A percentile compares a stretch with the other conserved stretches of the same genome.
These are phyloP conservation scores for Mariannaea sp. DNA, from an alignment of 2,329 filamentous ascomycete species.

Conservation along the genomic window DNA sequence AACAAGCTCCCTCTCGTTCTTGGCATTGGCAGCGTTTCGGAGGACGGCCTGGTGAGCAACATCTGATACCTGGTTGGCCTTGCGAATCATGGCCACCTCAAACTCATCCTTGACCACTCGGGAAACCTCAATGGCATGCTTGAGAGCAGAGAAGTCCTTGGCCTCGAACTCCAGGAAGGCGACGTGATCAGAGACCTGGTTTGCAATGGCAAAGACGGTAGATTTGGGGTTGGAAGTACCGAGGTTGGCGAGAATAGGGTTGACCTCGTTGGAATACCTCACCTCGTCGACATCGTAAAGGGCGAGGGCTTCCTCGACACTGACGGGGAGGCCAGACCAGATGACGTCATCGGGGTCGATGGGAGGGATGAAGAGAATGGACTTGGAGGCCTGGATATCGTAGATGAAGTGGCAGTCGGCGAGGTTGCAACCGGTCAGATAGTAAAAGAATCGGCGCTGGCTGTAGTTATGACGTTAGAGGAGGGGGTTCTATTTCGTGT, in stretches of 20 bases:
- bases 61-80: constrained; percentile 73
- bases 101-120: constrained; percentile 76
- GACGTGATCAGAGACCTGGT: constrained; percentile 74
- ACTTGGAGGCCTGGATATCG: constrained; percentile 72
- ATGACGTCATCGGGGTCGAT: constrained; percentile 87
- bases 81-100: constrained; percentile 73
- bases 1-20: constrained; percentile 83
- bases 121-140: constrained; percentile 69
- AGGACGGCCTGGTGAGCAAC: constrained; percentile 68
- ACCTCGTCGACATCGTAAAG: constrained; percentile 85
- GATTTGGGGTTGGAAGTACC: constrained; percentile 44
- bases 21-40: constrained; percentile 63
- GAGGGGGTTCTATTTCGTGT: constrained; percentile 3
- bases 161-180: constrained; percentile 72
- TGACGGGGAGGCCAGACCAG: constrained; percentile 88
- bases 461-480: constrained; percentile 47
- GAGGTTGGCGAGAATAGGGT: constrained; percentile 67
- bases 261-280: constrained; percentile 72
- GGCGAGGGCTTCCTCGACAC: constrained; percentile 71
- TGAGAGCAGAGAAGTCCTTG: constrained; percentile 61
- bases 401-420: constrained; percentile 83
- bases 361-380: constrained; percentile 90
- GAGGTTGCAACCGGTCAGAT: constrained; percentile 82
- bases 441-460: constrained; percentile 93
- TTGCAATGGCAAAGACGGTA: constrained; percentile 75